phyloP scores from a whole-genome alignment of 306 rosid species.

The Macrotyloma uniflorum region DNA sequence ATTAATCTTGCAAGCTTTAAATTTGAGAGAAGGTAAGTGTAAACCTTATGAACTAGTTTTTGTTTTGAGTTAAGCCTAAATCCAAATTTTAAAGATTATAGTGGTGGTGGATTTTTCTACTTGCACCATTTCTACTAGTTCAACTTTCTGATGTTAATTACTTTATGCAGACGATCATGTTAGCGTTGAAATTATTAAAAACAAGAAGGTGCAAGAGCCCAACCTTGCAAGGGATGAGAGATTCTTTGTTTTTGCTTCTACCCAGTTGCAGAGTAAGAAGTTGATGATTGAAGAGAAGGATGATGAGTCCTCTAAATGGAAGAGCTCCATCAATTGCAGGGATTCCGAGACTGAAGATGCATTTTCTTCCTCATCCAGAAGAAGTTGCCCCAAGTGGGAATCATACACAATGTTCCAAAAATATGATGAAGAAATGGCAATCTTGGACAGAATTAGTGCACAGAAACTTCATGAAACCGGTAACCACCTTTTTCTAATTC shows the following conservation, averaged over 20 bases:
- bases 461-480: conserved; percentile 88
- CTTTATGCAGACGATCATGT: conserved; percentile 44
- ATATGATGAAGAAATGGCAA: conserved; percentile 85
- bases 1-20: too few relatives aligned
- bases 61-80: not conserved
- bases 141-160: conserved; percentile 18
- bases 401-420: conserved; percentile 82
- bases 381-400: conserved; percentile 95
- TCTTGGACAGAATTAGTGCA: conserved; percentile 72
- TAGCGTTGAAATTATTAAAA: conserved; percentile 23
- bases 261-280: conserved; percentile 55
- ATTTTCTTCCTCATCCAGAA: conserved; percentile 74
- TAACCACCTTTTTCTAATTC: conserved; percentile 22
- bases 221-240: conserved; percentile 52
- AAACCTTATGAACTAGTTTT: not conserved
- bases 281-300: conserved; percentile 43
- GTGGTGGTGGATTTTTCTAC: conserved; percentile 1
- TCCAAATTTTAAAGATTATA: not conserved
- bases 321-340: conserved; percentile 69
- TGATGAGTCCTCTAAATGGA: conserved; percentile 75
- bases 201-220: conserved; percentile 45
- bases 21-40: too few relatives aligned
- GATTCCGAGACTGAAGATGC: conserved; percentile 76
- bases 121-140: not conserved
- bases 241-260: conserved; percentile 49